Base-by-base conservation (phyloP, 352 stramenopile genomes). In the Phytophthora melonis region DNA sequence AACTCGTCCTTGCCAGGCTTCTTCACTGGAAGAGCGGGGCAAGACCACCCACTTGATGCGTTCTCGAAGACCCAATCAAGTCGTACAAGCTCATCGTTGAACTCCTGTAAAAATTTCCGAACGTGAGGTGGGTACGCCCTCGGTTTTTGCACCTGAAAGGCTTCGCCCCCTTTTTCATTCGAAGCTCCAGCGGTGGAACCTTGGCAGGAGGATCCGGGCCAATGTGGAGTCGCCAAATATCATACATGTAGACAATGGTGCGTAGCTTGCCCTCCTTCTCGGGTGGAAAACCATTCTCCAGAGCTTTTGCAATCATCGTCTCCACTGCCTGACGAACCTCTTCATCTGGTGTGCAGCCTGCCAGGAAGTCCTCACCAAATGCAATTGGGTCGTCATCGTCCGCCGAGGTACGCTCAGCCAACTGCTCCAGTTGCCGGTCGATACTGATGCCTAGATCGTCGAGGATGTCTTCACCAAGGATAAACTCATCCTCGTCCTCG, bases 381-480 rank as follows among this genome's bases (percentile, higher is more conserved):
- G 21, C 41, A 14, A 69, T 69, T 27, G 65, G 47, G 34, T 71
- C 56, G 50, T 62, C 65, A 56, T 61, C 39, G 43, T 45, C 14
- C 21, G 32, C 41, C 16, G 52, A 32, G 23, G 30, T 36, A 13
- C 52, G 65, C 30, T 72, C 13, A 13, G 45, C 58, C 32, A 64
- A 58, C 27, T 59, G 41, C 41, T 73, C 45, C 18, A 68, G 23
- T 23, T 59, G 58, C 41, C 59, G 25, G 3, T 63, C 41, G 18
- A 73, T 45, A 39, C 57, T 58, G 36, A 72, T 67, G 3, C 66
- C 66, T 2, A 72, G 23, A 57, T 58, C 19, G 16, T 47, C 9
- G 5, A 72, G 16, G 19, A 53, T 66, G 39, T 67, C 58, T 30
- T 72, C 50, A 52, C 58, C 58, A 11, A 72, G 19, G 25, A 72